Conservation (phyloP, 352 stramenopile genomes). For the Phytophthora pini region DNA sequence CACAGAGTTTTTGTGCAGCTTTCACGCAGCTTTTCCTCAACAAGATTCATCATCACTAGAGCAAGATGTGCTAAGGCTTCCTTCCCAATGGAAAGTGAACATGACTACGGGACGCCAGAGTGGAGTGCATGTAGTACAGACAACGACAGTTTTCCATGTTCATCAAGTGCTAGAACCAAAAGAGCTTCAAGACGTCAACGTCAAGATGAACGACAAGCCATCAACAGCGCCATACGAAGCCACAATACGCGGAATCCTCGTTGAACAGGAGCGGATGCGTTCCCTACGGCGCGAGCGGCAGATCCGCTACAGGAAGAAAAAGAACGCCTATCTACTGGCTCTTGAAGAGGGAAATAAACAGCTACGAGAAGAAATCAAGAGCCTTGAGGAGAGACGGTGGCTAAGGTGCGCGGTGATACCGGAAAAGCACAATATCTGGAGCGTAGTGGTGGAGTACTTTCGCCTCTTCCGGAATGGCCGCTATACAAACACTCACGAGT, state of each 20-base stretch:
- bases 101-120: not conserved
- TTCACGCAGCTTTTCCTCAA: too few species aligned
- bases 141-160: not conserved
- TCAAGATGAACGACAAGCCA: not conserved
- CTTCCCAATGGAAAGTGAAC: constrained; percentile 4
- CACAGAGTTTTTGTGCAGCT: not conserved
- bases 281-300: constrained; percentile 7
- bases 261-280: constrained; percentile 1
- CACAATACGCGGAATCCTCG: not conserved
- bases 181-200: too few species aligned
- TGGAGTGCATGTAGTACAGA: not conserved
- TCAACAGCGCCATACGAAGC: not conserved
- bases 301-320: constrained; percentile 22
- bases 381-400: not conserved
- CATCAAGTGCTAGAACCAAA: not conserved
- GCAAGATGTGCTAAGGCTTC: constrained; percentile 10
- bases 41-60: too few species aligned
- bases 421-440: constrained; percentile 2
- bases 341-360: constrained; percentile 1
- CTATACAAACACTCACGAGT: too few species aligned
- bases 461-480: constrained; percentile 5
- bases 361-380: constrained; percentile 4
- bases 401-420: not conserved
- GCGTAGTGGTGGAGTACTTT: constrained; percentile 14
- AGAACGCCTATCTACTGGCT: constrained; percentile 7